Evolutionary conservation across 352 stramenopile species (phyloP), one percentile per base, ranked within the genome.

Genomic region (Phytophthora multivora): DNA sequence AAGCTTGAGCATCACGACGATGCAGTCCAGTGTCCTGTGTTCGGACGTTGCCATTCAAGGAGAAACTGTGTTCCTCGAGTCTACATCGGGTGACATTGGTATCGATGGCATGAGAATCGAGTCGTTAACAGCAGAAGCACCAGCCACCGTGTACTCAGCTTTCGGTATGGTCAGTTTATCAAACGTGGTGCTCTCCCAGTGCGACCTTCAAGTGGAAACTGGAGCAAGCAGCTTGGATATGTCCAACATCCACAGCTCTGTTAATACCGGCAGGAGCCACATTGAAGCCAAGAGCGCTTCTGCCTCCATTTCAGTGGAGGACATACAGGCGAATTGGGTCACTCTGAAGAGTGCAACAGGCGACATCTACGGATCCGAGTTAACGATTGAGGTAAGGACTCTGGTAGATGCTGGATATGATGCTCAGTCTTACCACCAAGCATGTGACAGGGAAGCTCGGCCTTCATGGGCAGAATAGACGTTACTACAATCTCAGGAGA

Each of bases 381-480:
- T 89, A 13, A 40, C 69, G 21, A 76, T 76, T 1, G 64, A 73
- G 58, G 79, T 89, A 60, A 30, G 55, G 2, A 31, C 4, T 3
- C 30, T 28, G 23, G n/a, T 11, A 11, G 40, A 54, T 26, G 13
- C 16, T 30, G 4, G 9, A 0, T 47, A n/a, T 12, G 8, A n/a
- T 12, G 8, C 3, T 7, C 12, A 9, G 21, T 40, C 18, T 53
- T 0, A 59, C 40, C n/a, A 5, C 15, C 26, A 8, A 18, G 19
- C 43, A 5, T 26, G 2, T 53, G 28, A 2, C 36, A 89, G 75
- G 77, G 77, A 23, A 88, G 80, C 41, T 79, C 69, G 16, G 76
- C 79, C n/a, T 91, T 93, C 65, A 77, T 80, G 69, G 84, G 84
- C 9, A 79, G 82, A 19, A 62, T 93, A 19, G 80, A 91, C 53